Evolutionary conservation across 805 yeast genomes (phyloP).

Genomic region (Lachancea waltii): DNA sequence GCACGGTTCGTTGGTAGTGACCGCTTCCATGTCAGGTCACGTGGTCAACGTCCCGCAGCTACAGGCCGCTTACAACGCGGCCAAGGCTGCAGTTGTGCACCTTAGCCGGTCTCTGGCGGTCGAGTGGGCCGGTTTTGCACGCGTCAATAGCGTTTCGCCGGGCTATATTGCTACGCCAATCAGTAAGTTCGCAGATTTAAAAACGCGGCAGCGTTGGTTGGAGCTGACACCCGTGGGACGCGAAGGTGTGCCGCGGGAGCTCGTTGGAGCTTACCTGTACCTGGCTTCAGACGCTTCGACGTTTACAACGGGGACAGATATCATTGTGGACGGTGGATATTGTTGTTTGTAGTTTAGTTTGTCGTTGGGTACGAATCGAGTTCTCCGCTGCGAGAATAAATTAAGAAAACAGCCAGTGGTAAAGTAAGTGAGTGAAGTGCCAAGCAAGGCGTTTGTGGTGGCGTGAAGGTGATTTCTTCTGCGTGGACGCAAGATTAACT

Average conservation of each 20-base stretch:
- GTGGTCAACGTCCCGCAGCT: constrained; percentile 81
- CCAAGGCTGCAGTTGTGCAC: constrained; percentile 79
- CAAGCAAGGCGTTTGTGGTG: no score
- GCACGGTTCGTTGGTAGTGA: constrained; percentile 70
- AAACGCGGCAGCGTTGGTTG: constrained; percentile 39
- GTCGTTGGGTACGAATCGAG: no score
- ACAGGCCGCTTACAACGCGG: constrained; percentile 81
- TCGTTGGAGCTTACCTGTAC: constrained; percentile 74
- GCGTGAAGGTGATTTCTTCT: no score
- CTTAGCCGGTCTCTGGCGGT: constrained; percentile 72
- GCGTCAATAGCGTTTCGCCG: constrained; percentile 76
- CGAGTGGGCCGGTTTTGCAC: constrained; percentile 86
- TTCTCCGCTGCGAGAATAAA: no score
- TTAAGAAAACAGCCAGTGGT: no score
- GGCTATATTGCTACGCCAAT: constrained; percentile 80
- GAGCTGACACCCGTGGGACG: constrained; percentile 61
- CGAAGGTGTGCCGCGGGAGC: constrained; percentile 64
- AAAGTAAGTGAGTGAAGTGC: no score
- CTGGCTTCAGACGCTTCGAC: constrained; percentile 76
- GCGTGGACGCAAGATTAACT: no score
- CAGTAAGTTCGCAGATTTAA: constrained; percentile 41
- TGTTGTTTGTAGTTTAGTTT: no score
- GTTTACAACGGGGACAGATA: constrained; percentile 73
- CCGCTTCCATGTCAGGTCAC: constrained; percentile 87
- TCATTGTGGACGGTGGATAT: constrained; percentile 70